phyloP scores from a whole-genome alignment of 1,284 basidiomycete genomes.

The Cystobasidium pallidum region DNA sequence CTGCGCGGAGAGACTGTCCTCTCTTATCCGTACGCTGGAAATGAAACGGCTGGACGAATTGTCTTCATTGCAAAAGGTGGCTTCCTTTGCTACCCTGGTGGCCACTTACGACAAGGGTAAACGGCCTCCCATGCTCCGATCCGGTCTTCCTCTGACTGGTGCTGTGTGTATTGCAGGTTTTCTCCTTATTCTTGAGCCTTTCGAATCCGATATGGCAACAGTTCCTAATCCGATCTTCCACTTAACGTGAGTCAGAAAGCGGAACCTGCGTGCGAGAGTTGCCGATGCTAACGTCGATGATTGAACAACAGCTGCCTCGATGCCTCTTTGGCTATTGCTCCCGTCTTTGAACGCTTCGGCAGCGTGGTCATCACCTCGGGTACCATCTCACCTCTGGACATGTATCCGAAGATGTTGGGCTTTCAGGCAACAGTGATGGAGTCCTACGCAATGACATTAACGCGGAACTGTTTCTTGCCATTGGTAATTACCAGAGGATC shows the following conservation, averaged over 20 bases:
- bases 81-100: constrained; percentile 93
- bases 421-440: constrained; percentile 97
- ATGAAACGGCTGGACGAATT: constrained; percentile 89
- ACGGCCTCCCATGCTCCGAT: constrained; percentile 34
- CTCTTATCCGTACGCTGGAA: constrained; percentile 89
- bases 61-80: constrained; percentile 89
- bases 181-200: constrained; percentile 94
- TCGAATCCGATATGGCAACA: constrained; percentile 97
- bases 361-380: constrained; percentile 98
- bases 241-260: constrained; percentile 71
- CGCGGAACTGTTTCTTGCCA: constrained; percentile 96
- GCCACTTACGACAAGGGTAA: constrained; percentile 96
- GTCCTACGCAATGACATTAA: constrained; percentile 96
- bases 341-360: constrained; percentile 97
- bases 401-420: constrained; percentile 99
- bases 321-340: constrained; percentile 95
- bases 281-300: neutral
- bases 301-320: constrained; percentile 80
- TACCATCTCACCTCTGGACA: constrained; percentile 96
- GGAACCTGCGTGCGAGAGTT: neutral
- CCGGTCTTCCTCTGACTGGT: too few species aligned
- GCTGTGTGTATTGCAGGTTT: constrained; percentile 72
- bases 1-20: constrained; percentile 93
- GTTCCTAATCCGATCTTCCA: constrained; percentile 99
- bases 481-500: constrained; percentile 96